phyloP scores from a whole-genome alignment of 2,329 filamentous ascomycete species.

The Arthrinium puccinioides region DNA sequence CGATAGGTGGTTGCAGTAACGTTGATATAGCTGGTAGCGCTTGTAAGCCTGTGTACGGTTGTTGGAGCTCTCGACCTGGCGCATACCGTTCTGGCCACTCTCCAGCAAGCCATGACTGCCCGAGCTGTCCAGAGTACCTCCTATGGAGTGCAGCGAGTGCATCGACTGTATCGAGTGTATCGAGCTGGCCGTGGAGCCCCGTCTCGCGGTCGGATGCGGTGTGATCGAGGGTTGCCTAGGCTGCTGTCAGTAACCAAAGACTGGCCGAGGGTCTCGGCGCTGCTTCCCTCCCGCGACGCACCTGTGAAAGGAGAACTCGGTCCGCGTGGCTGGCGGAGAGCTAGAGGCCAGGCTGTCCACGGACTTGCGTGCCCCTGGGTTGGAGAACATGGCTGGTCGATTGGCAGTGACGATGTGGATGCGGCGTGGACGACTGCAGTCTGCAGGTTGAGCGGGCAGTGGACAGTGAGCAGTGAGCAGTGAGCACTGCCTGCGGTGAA shows the following conservation, averaged over 20 bases:
- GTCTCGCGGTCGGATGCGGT: slow-evolving; percentile 46
- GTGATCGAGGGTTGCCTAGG: slow-evolving; percentile 36
- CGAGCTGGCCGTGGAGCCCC: slow-evolving; percentile 82
- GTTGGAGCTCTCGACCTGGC: neutral
- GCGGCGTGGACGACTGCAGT: too few species aligned
- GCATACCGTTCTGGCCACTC: slow-evolving; percentile 73
- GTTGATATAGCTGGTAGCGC: slow-evolving; percentile 67
- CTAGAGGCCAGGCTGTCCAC: slow-evolving; percentile 55
- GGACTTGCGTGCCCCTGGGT: slow-evolving; percentile 53
- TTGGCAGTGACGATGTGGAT: too few species aligned
- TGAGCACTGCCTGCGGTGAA: slow-evolving; percentile 24
- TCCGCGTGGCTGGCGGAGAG: slow-evolving; percentile 35
- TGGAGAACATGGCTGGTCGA: slow-evolving; percentile 56
- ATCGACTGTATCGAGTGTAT: slow-evolving; percentile 28
- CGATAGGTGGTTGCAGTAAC: slow-evolving; percentile 82
- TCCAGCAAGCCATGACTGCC: slow-evolving; percentile 53
- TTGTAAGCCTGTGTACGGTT: slow-evolving; percentile 3
- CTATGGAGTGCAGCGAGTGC: slow-evolving; percentile 77
- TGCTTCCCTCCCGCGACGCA: too few species aligned
- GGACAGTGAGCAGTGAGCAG: too few species aligned
- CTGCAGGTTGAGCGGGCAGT: slow-evolving; percentile 2
- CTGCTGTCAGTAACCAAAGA: neutral
- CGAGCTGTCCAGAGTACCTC: slow-evolving; percentile 69
- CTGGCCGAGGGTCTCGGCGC: slow-evolving; percentile 14
- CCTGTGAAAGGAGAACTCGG: slow-evolving; percentile 55